Evolutionary conservation across 2,329 filamentous ascomycete genomes (phyloP), one percentile per base, ranked within the genome.

Genomic region (Cladosporium sp.): DNA sequence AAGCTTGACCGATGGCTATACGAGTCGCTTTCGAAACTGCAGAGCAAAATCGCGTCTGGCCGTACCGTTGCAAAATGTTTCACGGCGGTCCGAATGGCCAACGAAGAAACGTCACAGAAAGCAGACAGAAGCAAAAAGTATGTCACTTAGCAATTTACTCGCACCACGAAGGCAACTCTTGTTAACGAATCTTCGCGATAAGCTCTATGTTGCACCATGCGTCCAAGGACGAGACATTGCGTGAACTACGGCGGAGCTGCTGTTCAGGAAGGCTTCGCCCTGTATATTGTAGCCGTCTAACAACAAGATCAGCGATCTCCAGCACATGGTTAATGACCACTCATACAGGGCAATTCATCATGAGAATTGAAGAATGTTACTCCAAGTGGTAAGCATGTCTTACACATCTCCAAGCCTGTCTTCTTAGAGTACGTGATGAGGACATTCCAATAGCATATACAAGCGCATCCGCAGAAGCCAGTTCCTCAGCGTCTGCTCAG

Each of bases 281-380:
- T 21, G 41, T 24, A 10, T 15, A 10, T 10, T 47, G n/a, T 47
- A 21, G n/a, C 14, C 41, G 8, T 12, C n/a, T 1, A 12, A 21
- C 3, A 1, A 21, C 4, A 8, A 2, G 7, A 8, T 21, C 1
- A 3, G 14, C 10, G 24, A 21, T 12, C n/a, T 7, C 11, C 1
- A 21, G 41, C 41, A 47, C 41, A 47, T 3, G 2, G 0, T 47
- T n/a, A 4, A 0, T 3, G n/a, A 11, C n/a, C n/a, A 5, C n/a
- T 47, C n/a, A 15, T 47, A 2, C 41, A 4, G 41, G n/a, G 4
- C 2, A 8, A 24, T 47, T 21, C 41, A 4, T n/a, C 3, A 15
- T 21, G n/a, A 12, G 10, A 47, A 18, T 47, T 12, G 41, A 7
- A 47, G 8, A 21, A 47, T 47, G n/a, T 21, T 21, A 1, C 7